A percentile compares a stretch with the other conserved stretches of the same genome.
Conservation (phyloP, 441 rosid species). For the Jatropha multifida region DNA sequence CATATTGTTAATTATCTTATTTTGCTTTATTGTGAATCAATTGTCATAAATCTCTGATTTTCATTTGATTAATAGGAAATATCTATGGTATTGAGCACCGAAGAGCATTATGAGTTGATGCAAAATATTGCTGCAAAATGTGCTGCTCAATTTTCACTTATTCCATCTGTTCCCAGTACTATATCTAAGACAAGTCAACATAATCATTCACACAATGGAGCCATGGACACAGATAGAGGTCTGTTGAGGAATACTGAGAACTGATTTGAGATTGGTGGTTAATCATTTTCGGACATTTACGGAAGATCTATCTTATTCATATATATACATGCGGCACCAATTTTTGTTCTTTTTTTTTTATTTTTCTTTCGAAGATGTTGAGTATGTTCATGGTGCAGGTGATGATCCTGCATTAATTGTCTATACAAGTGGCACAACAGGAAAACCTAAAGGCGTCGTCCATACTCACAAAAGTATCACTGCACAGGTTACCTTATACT, state of each 20-base stretch:
- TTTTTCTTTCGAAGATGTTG: conserved; percentile 14
- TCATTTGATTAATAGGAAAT: conserved; percentile 55
- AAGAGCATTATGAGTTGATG: conserved; percentile 66
- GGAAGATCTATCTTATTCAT: neutral
- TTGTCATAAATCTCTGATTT: conserved; percentile 16
- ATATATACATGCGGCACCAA: neutral
- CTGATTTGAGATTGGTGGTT: conserved; percentile 18
- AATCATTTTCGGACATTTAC: conserved; percentile 19
- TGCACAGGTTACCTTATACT: conserved; percentile 58
- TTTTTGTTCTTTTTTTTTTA: neutral
- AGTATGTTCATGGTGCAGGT: conserved; percentile 40
- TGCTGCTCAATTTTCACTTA: conserved; percentile 63
- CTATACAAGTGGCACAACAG: conserved; percentile 98
- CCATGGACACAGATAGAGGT: conserved; percentile 37
- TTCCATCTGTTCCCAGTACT: conserved; percentile 55
- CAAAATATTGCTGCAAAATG: conserved; percentile 66
- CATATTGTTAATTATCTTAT: neutral
- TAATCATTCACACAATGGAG: conserved; percentile 40
- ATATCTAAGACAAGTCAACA: conserved; percentile 32
- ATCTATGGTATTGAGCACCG: conserved; percentile 73
- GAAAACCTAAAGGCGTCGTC: conserved; percentile 96
- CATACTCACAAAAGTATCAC: conserved; percentile 85
- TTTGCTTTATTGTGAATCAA: conserved; percentile 3
- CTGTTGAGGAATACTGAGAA: conserved; percentile 34
- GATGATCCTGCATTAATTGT: conserved; percentile 85